phyloP scores from a whole-genome alignment of 257 asterid genomes.

The Anisodus tanguticus region DNA sequence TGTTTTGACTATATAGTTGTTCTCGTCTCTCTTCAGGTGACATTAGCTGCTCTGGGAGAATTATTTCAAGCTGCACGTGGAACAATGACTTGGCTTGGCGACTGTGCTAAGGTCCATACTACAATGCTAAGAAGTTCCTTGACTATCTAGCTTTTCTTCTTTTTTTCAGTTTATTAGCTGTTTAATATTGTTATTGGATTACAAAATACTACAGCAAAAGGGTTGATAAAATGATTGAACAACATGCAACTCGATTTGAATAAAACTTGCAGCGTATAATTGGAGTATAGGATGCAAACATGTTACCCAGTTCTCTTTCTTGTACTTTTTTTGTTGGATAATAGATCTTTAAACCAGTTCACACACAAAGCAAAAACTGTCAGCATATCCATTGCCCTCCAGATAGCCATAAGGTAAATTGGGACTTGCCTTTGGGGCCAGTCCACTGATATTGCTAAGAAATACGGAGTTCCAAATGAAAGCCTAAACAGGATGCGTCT shows the following conservation, averaged over 20 bases:
- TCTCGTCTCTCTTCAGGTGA: slow-evolving; percentile 51
- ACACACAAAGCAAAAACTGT: neutral
- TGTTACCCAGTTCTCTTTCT: neutral
- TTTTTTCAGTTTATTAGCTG: neutral
- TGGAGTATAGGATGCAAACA: neutral
- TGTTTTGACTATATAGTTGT: slow-evolving; percentile 10
- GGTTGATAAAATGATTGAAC: neutral
- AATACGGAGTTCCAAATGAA: neutral
- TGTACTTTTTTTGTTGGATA: neutral
- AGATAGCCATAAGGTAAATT: neutral
- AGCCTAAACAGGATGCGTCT: neutral
- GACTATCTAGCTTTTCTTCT: neutral
- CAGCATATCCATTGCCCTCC: neutral
- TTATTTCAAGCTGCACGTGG: slow-evolving; percentile 93
- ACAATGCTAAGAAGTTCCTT: neutral
- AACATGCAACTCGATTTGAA: neutral
- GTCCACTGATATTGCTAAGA: neutral
- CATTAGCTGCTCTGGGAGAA: slow-evolving; percentile 87
- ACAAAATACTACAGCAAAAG: neutral
- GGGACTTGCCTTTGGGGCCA: neutral
- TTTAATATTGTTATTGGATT: neutral
- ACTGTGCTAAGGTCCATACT: slow-evolving; percentile 90
- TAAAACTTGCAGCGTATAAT: neutral
- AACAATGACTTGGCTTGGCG: slow-evolving; percentile 96
- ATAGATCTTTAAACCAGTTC: neutral